phyloP scores from a whole-genome alignment of 495 filamentous ascomycete species.

The Aspergillus indologenus region DNA sequence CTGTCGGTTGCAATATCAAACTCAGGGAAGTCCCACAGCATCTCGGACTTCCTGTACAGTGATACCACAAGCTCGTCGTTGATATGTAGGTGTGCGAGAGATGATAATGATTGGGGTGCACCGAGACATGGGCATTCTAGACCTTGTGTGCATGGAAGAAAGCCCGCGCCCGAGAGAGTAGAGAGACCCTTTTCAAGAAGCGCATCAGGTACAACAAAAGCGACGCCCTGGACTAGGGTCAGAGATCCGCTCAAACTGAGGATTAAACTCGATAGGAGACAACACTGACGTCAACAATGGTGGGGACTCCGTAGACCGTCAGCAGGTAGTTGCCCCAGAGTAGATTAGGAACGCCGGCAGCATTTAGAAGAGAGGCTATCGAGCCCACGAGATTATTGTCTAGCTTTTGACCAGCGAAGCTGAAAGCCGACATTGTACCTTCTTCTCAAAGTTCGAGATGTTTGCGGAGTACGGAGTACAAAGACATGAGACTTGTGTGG shows the following conservation, averaged over 20 bases:
- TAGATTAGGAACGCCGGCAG: conserved; percentile 18
- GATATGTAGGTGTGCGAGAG: conserved; percentile 24
- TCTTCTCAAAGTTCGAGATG: too few species aligned
- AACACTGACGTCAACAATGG: conserved; percentile 25
- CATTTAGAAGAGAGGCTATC: conserved; percentile 14
- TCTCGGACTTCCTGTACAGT: conserved; percentile 23
- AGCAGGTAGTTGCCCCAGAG: conserved; percentile 30
- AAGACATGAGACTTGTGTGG: too few species aligned
- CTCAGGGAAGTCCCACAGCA: conserved; percentile 23
- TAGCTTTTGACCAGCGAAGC: conserved; percentile 13
- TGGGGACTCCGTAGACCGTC: conserved; percentile 26
- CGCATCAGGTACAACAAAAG: conserved; percentile 24
- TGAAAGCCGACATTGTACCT: conserved; percentile 14
- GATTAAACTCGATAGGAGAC: conserved; percentile 8
- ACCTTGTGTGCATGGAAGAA: conserved; percentile 17
- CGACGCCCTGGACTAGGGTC: conserved; percentile 15
- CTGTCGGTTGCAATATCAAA: conserved; percentile 10
- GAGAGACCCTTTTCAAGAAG: conserved; percentile 14
- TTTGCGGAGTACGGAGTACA: too few species aligned
- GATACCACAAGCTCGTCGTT: conserved; percentile 21
- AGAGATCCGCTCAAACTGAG: conserved; percentile 4
- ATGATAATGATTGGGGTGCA: conserved; percentile 3
- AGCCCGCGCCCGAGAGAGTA: conserved; percentile 16
- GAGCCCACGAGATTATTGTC: conserved; percentile 14
- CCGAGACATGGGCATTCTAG: conserved; percentile 13